Base-by-base conservation (phyloP, 202 grass and related monocot species). In the Sporobolus alterniflorus region DNA sequence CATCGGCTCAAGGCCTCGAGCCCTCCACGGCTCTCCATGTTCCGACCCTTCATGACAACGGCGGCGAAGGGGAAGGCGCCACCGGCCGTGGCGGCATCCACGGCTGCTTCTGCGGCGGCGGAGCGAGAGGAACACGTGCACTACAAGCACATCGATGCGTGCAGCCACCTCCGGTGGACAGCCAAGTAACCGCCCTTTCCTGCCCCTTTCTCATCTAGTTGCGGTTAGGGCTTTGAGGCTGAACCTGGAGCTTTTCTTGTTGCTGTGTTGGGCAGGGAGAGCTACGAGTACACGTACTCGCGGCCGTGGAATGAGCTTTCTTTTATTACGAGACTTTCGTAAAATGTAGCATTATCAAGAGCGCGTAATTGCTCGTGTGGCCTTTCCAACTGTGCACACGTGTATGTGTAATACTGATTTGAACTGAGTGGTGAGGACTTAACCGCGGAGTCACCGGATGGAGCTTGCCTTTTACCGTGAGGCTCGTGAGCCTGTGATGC, bases 241-340 rank as follows among this genome's bases (percentile, higher is more conserved):
- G 21, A 61, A 5, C 3, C 32, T 73, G 10, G 20, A 48, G 46
- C 54, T 80, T 67, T 69, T 1, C 17, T 61, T 22, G 24, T 25
- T 82, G 24, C 12, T 22, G 28, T 12, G 25, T 32, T 60, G 67
- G 34, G 8, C 66, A 98, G 93, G 87, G 96, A 98, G 78, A 94
- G 93, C 85, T 96, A 84, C n/a, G 84, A 89, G 62, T 96, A 91
- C 86, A 92, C 92, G 93, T 73, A 96, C 54, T 77, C 51, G 55
- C 87, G 80, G 77, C 93, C 85, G 25, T 98, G 93, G 93, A 90
- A 81, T n/a, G n/a, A n/a, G n/a, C n/a, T n/a, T n/a, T n/a, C n/a
- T n/a, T n/a, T n/a, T n/a, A n/a, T n/a, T n/a, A n/a, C n/a, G n/a
- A n/a, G n/a, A n/a, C n/a, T n/a, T n/a, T n/a, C n/a, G n/a, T n/a